phyloP scores from a whole-genome alignment of 1,284 basidiomycete genomes.

The Ustilago hordei region DNA sequence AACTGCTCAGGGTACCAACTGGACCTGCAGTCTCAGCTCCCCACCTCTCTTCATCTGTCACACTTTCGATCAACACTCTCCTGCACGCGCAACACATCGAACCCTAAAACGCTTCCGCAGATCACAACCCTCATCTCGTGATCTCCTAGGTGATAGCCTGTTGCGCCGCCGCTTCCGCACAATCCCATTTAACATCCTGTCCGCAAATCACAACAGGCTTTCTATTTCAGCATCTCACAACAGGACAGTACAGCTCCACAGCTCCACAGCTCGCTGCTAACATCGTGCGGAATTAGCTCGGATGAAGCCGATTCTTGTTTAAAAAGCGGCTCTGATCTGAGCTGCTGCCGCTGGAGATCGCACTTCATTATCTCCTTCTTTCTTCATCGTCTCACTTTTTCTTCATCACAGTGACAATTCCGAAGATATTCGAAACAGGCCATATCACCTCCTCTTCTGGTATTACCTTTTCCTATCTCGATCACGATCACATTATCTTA shows the following conservation, averaged over 20 bases:
- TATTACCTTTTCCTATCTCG: neutral
- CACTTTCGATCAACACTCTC: constrained; percentile 11
- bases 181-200: constrained; percentile 17
- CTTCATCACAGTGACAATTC: neutral
- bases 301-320: constrained; percentile 2
- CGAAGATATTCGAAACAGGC: neutral
- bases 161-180: constrained; percentile 19
- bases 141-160: constrained; percentile 7
- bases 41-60: constrained; percentile 29
- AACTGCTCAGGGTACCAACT: neutral
- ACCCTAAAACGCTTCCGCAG: constrained; percentile 4
- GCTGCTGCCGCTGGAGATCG: neutral
- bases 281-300: neutral
- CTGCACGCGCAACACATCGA: constrained; percentile 20
- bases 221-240: no score
- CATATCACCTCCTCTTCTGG: neutral
- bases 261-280: neutral
- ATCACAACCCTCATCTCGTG: constrained; percentile 15
- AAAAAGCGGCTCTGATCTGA: constrained; percentile 5
- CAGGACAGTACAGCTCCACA: neutral
- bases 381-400: neutral
- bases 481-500: neutral
- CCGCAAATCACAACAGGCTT: constrained; percentile 3
- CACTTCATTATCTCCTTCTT: neutral
- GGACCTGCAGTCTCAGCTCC: constrained; percentile 4